Percentiles rank a stretch among this genome's conserved stretches.
These are phyloP conservation scores for Aspergillus calidoustus DNA, from an alignment of 2,329 filamentous ascomycete species.

Conservation along the genomic window DNA sequence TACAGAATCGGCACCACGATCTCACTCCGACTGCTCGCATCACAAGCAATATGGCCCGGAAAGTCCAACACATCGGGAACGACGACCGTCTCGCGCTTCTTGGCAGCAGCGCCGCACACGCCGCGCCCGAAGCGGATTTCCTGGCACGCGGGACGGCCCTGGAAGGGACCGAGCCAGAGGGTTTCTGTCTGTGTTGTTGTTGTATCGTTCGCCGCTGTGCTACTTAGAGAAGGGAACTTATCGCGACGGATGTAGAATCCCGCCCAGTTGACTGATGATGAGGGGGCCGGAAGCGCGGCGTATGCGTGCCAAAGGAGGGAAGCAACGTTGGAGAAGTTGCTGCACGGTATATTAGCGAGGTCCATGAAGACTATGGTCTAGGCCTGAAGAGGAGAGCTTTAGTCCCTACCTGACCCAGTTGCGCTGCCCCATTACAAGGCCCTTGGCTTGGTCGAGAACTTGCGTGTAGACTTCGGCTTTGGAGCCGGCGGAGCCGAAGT, in stretches of 20 bases:
- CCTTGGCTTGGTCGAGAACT: slow-evolving; percentile 44
- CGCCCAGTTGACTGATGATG: slow-evolving; percentile 53
- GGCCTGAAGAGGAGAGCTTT: background rate
- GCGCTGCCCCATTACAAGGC: slow-evolving; percentile 47
- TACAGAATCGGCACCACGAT: slow-evolving; percentile 54
- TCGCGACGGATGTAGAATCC: slow-evolving; percentile 54
- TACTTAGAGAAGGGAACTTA: slow-evolving; percentile 41
- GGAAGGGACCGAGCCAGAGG: slow-evolving; percentile 53
- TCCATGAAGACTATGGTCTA: background rate
- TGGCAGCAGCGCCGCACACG: slow-evolving; percentile 52
- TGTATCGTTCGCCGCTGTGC: slow-evolving; percentile 25
- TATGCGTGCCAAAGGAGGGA: slow-evolving; percentile 56
- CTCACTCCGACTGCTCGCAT: slow-evolving; percentile 54
- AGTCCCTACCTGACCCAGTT: slow-evolving; percentile 43
- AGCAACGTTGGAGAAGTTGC: slow-evolving; percentile 52
- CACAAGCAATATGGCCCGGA: slow-evolving; percentile 56
- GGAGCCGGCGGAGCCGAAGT: slow-evolving; percentile 42
- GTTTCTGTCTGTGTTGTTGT: slow-evolving; percentile 28
- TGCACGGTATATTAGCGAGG: background rate
- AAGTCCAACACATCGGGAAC: slow-evolving; percentile 51
- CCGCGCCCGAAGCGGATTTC: slow-evolving; percentile 51
- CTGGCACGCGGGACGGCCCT: slow-evolving; percentile 55
- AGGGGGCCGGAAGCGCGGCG: slow-evolving; percentile 48
- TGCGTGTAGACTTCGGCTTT: slow-evolving; percentile 51
- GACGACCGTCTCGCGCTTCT: slow-evolving; percentile 43